Percentiles rank a stretch among this genome's conserved stretches.
Conservation (phyloP, 148 eudicot genomes). For the Fagopyrum homotropicum region DNA sequence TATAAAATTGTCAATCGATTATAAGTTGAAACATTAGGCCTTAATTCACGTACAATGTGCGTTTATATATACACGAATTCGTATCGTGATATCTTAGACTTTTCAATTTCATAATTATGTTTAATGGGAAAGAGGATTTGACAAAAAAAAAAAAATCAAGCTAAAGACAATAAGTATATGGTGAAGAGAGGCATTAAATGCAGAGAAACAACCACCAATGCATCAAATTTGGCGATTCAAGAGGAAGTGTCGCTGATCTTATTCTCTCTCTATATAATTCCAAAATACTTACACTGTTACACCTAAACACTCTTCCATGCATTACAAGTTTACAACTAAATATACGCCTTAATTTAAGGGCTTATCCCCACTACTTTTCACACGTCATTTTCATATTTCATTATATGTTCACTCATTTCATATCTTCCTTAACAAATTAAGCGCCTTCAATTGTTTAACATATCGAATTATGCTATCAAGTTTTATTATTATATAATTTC, state of each 20-base stretch:
- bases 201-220: background rate
- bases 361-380: slow-evolving; percentile 3
- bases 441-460: no score
- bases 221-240: background rate
- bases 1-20: no score
- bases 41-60: no score
- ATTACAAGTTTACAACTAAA: background rate
- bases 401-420: background rate
- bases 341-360: slow-evolving; percentile 4
- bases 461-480: no score
- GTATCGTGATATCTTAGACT: no score
- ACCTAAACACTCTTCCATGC: background rate
- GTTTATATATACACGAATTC: no score
- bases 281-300: background rate
- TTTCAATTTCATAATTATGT: no score
- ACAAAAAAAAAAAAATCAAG: background rate
- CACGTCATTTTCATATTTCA: background rate
- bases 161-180: background rate
- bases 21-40: no score
- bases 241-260: background rate
- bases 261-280: background rate
- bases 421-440: background rate
- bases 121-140: background rate
- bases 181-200: slow-evolving; percentile 4
- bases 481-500: no score